These are phyloP conservation scores for Nicotiana tomentosiformis DNA, from an alignment of 257 asterid genomes.

Conservation along the genomic window DNA sequence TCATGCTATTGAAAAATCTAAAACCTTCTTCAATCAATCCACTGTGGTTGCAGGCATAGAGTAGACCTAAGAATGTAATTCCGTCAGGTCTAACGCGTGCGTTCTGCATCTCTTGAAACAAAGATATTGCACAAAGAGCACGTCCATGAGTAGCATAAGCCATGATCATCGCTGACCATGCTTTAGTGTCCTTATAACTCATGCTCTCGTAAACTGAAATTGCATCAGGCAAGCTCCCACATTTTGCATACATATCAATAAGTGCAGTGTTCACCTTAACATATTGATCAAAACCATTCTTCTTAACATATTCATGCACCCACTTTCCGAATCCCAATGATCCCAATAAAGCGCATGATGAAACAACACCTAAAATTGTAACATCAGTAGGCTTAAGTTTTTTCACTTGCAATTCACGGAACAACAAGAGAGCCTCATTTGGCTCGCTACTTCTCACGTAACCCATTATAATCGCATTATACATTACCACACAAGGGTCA, in stretches of 20 bases:
- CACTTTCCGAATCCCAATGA: slow-evolving; percentile 31
- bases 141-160: slow-evolving; percentile 36
- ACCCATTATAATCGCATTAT: slow-evolving; percentile 28
- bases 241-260: slow-evolving; percentile 41
- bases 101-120: slow-evolving; percentile 26
- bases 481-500: slow-evolving; percentile 30
- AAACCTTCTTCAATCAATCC: slow-evolving; percentile 26
- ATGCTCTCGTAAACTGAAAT: slow-evolving; percentile 22
- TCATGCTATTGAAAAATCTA: slow-evolving; percentile 22
- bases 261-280: slow-evolving; percentile 37
- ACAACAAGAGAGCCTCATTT: slow-evolving; percentile 23
- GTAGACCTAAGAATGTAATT: slow-evolving; percentile 29
- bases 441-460: slow-evolving; percentile 33
- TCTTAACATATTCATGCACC: slow-evolving; percentile 26
- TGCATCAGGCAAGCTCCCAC: slow-evolving; percentile 36
- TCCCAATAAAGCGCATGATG: slow-evolving; percentile 34
- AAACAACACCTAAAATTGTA: slow-evolving; percentile 29
- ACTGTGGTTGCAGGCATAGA: slow-evolving; percentile 31
- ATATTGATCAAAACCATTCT: slow-evolving; percentile 23
- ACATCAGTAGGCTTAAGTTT: slow-evolving; percentile 29
- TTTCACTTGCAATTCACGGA: slow-evolving; percentile 25
- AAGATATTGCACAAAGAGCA: slow-evolving; percentile 23
- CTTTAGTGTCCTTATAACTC: slow-evolving; percentile 27
- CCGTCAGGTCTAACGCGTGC: slow-evolving; percentile 23
- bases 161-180: slow-evolving; percentile 39